These are phyloP conservation scores for Fusarium graminum DNA, from an alignment of 2,329 filamentous ascomycete species.

Conservation along the genomic window DNA sequence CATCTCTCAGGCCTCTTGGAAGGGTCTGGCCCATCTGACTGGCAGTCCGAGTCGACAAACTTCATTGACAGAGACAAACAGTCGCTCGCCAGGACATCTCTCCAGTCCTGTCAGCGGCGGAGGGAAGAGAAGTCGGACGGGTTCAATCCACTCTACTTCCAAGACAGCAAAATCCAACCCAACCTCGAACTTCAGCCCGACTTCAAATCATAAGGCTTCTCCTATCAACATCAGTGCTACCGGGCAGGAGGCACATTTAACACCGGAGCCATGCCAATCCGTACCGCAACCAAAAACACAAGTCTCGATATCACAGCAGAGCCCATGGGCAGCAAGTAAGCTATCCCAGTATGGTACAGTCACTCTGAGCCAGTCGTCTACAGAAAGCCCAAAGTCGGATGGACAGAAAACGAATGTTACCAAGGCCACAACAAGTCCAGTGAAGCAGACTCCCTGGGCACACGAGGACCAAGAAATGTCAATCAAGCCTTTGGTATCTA, in stretches of 20 bases:
- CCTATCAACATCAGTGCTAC: background rate
- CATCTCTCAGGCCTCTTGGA: conserved; percentile 47
- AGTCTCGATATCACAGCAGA: conserved; percentile 45
- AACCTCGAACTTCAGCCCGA: conserved; percentile 3
- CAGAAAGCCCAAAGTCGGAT: background rate
- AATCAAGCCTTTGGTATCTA: background rate
- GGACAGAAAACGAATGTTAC: conserved; percentile 7
- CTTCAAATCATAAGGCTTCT: conserved; percentile 1
- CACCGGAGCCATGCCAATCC: background rate
- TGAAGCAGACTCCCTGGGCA: conserved; percentile 45
- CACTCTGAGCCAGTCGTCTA: conserved; percentile 6
- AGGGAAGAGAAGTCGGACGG: background rate
- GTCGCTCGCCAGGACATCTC: background rate
- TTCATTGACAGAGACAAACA: background rate
- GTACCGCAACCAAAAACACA: conserved; percentile 5
- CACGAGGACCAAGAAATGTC: conserved; percentile 7
- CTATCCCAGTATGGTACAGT: conserved; percentile 42
- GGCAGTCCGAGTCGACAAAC: conserved; percentile 6
- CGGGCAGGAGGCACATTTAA: background rate
- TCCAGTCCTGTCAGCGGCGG: background rate
- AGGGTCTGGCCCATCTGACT: conserved; percentile 34
- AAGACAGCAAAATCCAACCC: background rate
- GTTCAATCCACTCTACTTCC: background rate
- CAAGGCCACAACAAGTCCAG: conserved; percentile 4
- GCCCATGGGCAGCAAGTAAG: conserved; percentile 41